Evolutionary conservation across 768 basidiomycete species (phyloP).

Genomic region (Leccinum subtestaceum): DNA sequence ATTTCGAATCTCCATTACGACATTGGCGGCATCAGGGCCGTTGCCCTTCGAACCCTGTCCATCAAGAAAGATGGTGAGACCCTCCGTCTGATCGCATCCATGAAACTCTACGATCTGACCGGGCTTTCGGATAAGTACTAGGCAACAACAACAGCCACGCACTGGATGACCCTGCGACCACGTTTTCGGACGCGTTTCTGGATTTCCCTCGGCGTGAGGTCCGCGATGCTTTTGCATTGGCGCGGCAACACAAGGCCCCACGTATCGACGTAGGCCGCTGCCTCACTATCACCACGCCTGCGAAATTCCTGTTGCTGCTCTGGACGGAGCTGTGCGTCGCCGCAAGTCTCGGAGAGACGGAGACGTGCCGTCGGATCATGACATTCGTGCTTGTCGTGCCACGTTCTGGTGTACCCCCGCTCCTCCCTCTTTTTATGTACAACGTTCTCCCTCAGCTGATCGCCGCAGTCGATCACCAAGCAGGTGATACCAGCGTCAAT

Average conservation of each 20-base stretch:
- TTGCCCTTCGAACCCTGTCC: conserved; percentile 40
- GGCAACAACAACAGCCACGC: conserved; percentile 15
- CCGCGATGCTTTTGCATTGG: conserved; percentile 52
- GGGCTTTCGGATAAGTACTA: conserved; percentile 6
- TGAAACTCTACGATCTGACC: conserved; percentile 1
- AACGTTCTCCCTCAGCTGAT: conserved; percentile 64
- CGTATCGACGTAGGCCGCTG: conserved; percentile 65
- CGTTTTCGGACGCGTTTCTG: conserved; percentile 39
- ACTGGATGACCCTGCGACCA: conserved; percentile 17
- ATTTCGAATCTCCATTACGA: conserved; percentile 34
- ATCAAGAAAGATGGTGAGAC: conserved; percentile 37
- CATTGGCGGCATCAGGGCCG: conserved; percentile 37
- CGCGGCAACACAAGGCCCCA: conserved; percentile 61
- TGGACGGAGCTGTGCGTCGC: conserved; percentile 63
- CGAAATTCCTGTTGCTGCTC: conserved; percentile 60
- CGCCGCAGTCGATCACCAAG: conserved; percentile 46
- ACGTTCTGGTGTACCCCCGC: conserved; percentile 52
- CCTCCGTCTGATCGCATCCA: background rate
- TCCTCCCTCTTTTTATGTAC: conserved; percentile 73
- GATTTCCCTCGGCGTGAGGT: conserved; percentile 58
- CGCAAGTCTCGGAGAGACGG: conserved; percentile 56
- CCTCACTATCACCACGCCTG: conserved; percentile 54
- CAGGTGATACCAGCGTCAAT: conserved; percentile 51
- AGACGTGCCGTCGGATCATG: conserved; percentile 60
- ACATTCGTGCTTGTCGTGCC: conserved; percentile 69